Conservation (phyloP, 805 yeast genomes). For the Millerago galiae region DNA sequence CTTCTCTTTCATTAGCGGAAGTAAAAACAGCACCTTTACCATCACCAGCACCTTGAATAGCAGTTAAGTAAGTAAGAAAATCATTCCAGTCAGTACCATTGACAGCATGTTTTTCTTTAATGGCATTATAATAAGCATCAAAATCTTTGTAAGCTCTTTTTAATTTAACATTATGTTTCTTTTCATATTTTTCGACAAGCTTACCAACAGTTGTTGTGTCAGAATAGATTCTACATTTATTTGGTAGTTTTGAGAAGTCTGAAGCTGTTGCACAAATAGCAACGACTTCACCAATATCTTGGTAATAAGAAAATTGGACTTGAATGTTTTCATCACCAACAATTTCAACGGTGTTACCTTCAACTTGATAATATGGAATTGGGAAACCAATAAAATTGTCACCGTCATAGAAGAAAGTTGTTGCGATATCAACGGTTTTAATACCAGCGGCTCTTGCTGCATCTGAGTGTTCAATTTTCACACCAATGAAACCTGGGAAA, state of each 20-base stretch:
- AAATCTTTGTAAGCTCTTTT: conserved; percentile 22
- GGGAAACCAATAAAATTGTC: conserved; percentile 19
- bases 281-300: conserved; percentile 39
- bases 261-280: conserved; percentile 33
- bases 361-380: conserved; percentile 31
- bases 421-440: conserved; percentile 39
- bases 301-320: conserved; percentile 30
- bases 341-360: conserved; percentile 14
- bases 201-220: conserved; percentile 34
- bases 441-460: conserved; percentile 37
- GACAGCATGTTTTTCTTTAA: conserved; percentile 4
- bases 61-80: conserved; percentile 33
- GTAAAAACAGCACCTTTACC: conserved; percentile 33
- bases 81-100: conserved; percentile 26
- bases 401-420: conserved; percentile 34
- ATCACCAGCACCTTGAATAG: conserved; percentile 31
- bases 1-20: conserved; percentile 30
- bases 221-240: conserved; percentile 36
- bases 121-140: neutral
- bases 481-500: conserved; percentile 30
- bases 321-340: conserved; percentile 35
- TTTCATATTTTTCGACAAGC: conserved; percentile 34
- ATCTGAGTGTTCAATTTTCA: conserved; percentile 32
- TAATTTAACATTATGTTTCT: conserved; percentile 29
- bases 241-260: conserved; percentile 35